These are phyloP conservation scores for Byssothecium circinans DNA, from an alignment of 2,329 filamentous ascomycete species.

Conservation along the genomic window DNA sequence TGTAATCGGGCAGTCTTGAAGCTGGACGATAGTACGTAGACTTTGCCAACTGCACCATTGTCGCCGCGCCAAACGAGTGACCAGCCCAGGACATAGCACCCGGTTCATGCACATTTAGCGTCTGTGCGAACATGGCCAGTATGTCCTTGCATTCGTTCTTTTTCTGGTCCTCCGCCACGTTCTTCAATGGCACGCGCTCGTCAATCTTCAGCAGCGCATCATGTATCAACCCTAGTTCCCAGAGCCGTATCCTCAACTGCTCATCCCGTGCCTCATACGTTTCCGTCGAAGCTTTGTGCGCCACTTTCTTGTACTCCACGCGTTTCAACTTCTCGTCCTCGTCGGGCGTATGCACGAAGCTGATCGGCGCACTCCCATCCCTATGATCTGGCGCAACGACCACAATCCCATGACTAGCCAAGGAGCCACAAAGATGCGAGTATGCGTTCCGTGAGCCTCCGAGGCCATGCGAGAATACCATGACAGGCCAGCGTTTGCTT, in stretches of 20 bases:
- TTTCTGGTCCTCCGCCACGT: conserved; percentile 48
- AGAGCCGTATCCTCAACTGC: conserved; percentile 74
- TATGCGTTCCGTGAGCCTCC: conserved; percentile 82
- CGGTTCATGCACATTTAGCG: conserved; percentile 68
- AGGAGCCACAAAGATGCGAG: conserved; percentile 75
- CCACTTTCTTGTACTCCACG: conserved; percentile 50
- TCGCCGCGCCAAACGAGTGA: conserved; percentile 80
- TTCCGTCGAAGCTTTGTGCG: conserved; percentile 66
- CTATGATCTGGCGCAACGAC: conserved; percentile 82
- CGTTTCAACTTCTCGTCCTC: conserved; percentile 43
- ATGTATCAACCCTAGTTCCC: conserved; percentile 74
- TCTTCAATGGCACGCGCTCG: conserved; percentile 50
- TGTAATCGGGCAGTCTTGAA: conserved; percentile 47
- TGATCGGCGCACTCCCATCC: conserved; percentile 77
- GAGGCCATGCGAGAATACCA: conserved; percentile 84
- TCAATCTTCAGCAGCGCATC: conserved; percentile 70
- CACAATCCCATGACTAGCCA: conserved; percentile 79
- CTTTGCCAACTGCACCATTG: conserved; percentile 76
- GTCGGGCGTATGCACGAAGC: conserved; percentile 65
- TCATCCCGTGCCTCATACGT: conserved; percentile 68
- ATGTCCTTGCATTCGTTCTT: conserved; percentile 46
- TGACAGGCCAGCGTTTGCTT: conserved; percentile 71
- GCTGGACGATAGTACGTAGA: conserved; percentile 69
- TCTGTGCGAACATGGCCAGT: conserved; percentile 62
- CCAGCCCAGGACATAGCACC: conserved; percentile 75